phyloP scores from a whole-genome alignment of 2,329 filamentous ascomycete genomes.

The Arthrobotrys megalospora region DNA sequence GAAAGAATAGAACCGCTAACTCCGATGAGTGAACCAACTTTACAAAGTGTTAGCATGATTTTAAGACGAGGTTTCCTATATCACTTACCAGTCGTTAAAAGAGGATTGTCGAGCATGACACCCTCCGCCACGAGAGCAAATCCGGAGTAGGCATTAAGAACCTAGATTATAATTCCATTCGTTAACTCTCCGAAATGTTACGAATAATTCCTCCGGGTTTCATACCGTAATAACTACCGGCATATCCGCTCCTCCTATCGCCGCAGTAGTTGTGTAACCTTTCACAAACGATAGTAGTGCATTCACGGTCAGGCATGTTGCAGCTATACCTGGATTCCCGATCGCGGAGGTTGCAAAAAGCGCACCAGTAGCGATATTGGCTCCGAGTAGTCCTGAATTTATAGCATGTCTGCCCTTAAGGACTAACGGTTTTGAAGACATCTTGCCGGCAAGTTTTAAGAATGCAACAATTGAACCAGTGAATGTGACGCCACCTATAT shows the following conservation, averaged over 20 bases:
- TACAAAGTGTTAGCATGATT: background rate
- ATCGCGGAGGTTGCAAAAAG: conserved; percentile 85
- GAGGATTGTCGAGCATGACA: conserved; percentile 89
- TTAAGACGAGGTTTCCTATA: no score
- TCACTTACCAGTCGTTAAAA: conserved; percentile 77
- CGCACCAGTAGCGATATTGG: conserved; percentile 85
- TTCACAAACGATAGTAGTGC: conserved; percentile 85
- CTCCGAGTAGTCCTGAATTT: conserved; percentile 81
- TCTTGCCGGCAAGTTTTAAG: conserved; percentile 84
- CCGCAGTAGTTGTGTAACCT: conserved; percentile 87
- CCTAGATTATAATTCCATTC: conserved; percentile 65
- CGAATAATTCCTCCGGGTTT: conserved; percentile 73
- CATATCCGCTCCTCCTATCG: conserved; percentile 95
- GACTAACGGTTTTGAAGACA: conserved; percentile 82
- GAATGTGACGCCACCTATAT: conserved; percentile 82
- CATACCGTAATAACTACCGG: conserved; percentile 68
- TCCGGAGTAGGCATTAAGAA: conserved; percentile 90
- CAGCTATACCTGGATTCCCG: conserved; percentile 82
- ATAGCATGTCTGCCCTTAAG: conserved; percentile 82
- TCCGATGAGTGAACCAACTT: conserved; percentile 85
- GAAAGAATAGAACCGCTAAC: conserved; percentile 90
- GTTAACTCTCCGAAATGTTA: background rate
- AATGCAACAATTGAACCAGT: conserved; percentile 92
- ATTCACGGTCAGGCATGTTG: conserved; percentile 82
- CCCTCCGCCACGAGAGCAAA: conserved; percentile 92